Conservation (phyloP, 2,329 filamentous ascomycete genomes). For the Stachybotrys elegans region DNA sequence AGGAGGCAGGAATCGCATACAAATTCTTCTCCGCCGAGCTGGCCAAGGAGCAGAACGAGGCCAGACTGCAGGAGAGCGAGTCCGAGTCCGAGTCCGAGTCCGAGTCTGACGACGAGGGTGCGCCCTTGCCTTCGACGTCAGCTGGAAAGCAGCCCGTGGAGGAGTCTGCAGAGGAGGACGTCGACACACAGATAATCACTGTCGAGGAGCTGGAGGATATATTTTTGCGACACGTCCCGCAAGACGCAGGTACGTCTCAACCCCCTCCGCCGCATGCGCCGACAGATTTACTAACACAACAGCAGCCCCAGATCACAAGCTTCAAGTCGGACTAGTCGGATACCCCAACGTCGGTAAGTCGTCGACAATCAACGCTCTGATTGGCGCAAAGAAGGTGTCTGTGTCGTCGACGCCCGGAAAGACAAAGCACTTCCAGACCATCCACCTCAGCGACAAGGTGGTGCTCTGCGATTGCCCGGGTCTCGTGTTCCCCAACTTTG, state of each 20-base stretch:
- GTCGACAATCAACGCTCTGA: slow-evolving; percentile 97
- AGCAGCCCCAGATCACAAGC: slow-evolving; percentile 54
- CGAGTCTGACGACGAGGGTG: slow-evolving; percentile 29
- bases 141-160: slow-evolving; percentile 18
- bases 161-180: slow-evolving; percentile 12
- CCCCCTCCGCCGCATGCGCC: background rate
- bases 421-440: slow-evolving; percentile 99
- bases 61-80: slow-evolving; percentile 30
- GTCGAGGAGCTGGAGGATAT: slow-evolving; percentile 89
- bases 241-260: slow-evolving; percentile 41
- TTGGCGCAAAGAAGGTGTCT: slow-evolving; percentile 96
- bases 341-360: slow-evolving; percentile 99
- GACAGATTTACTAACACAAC: slow-evolving; percentile 7
- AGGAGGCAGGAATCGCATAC: slow-evolving; percentile 75
- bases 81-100: slow-evolving; percentile 45
- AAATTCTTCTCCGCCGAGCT: slow-evolving; percentile 94
- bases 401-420: slow-evolving; percentile 97
- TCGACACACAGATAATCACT: slow-evolving; percentile 74
- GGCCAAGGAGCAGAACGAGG: slow-evolving; percentile 84
- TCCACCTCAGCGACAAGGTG: slow-evolving; percentile 84
- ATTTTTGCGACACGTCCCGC: slow-evolving; percentile 68
- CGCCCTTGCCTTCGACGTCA: slow-evolving; percentile 10
- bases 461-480: slow-evolving; percentile 96
- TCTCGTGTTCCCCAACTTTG: slow-evolving; percentile 98
- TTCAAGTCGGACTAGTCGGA: slow-evolving; percentile 88